Conservation (phyloP, 345 rosid species). For the Alliaria petiolata region DNA sequence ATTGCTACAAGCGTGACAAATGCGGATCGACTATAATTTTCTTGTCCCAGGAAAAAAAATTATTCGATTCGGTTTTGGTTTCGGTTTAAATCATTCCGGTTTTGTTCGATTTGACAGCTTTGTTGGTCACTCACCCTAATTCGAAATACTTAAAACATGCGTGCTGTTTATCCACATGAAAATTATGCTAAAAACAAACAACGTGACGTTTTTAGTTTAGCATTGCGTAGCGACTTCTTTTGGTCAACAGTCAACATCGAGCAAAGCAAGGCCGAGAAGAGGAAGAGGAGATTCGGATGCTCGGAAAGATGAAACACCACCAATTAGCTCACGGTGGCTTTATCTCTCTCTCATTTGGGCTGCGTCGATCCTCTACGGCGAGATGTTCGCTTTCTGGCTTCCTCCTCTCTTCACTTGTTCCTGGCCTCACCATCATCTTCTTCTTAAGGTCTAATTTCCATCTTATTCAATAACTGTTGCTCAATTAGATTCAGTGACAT, state of each 20-base stretch:
- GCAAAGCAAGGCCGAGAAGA: conserved; percentile 6
- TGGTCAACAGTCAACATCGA: conserved; percentile 9
- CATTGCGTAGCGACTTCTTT: neutral
- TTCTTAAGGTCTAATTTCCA: conserved; percentile 21
- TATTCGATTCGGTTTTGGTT: no score
- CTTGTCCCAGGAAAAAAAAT: no score
- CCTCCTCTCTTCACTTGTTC: conserved; percentile 68
- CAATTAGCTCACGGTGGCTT: conserved; percentile 48
- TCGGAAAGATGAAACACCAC: conserved; percentile 53
- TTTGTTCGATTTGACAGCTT: no score
- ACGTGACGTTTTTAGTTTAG: no score
- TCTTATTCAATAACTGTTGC: neutral
- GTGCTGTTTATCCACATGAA: no score
- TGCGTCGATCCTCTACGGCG: conserved; percentile 68
- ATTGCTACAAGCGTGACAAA: no score
- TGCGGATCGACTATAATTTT: no score
- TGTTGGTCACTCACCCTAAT: no score
- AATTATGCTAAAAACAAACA: no score
- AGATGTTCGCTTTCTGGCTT: conserved; percentile 74
- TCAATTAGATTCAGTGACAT: neutral
- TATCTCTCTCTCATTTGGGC: conserved; percentile 67
- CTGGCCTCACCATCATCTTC: conserved; percentile 71
- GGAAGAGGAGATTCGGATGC: conserved; percentile 5
- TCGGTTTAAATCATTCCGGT: no score
- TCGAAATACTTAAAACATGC: no score